phyloP scores from a whole-genome alignment of 148 eudicot genomes.

The Heliamphora exappendiculata region DNA sequence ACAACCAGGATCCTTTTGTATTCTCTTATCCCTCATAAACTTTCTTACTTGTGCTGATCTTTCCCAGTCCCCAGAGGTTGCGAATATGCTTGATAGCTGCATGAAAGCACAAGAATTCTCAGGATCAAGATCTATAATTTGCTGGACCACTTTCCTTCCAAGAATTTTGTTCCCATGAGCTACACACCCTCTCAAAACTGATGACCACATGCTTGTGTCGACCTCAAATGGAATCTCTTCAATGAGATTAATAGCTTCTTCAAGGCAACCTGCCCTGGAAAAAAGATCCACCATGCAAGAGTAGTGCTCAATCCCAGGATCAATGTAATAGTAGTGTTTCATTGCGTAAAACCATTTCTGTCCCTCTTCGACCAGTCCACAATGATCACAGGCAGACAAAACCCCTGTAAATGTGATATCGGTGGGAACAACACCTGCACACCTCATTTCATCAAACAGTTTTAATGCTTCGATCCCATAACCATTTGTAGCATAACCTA shows the following conservation, averaged over 20 bases:
- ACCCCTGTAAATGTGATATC: slow-evolving; percentile 65
- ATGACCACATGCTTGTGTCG: slow-evolving; percentile 67
- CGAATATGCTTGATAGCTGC: slow-evolving; percentile 69
- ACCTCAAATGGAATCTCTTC: slow-evolving; percentile 48
- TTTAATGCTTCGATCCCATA: slow-evolving; percentile 53
- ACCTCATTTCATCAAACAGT: slow-evolving; percentile 55
- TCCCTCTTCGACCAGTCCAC: slow-evolving; percentile 84
- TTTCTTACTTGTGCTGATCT: slow-evolving; percentile 52
- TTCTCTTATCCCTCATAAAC: slow-evolving; percentile 46
- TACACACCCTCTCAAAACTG: slow-evolving; percentile 76
- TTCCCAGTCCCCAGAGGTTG: slow-evolving; percentile 70
- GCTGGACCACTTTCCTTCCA: slow-evolving; percentile 50
- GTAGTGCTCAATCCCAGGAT: slow-evolving; percentile 72
- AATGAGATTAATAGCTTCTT: slow-evolving; percentile 52
- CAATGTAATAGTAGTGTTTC: slow-evolving; percentile 49
- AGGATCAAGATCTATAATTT: slow-evolving; percentile 55
- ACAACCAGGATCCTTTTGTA: slow-evolving; percentile 56
- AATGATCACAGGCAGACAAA: slow-evolving; percentile 81
- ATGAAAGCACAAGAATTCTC: slow-evolving; percentile 66
- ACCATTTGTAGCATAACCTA: slow-evolving; percentile 91
- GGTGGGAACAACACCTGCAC: slow-evolving; percentile 38
- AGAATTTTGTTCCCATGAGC: slow-evolving; percentile 57
- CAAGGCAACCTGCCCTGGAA: slow-evolving; percentile 61
- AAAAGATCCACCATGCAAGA: slow-evolving; percentile 90
- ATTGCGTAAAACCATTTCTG: slow-evolving; percentile 63